Percentiles rank a stretch among this genome's conserved stretches.
Conservation (phyloP, 2,329 filamentous ascomycete species). For the Epichloe amarillans region DNA sequence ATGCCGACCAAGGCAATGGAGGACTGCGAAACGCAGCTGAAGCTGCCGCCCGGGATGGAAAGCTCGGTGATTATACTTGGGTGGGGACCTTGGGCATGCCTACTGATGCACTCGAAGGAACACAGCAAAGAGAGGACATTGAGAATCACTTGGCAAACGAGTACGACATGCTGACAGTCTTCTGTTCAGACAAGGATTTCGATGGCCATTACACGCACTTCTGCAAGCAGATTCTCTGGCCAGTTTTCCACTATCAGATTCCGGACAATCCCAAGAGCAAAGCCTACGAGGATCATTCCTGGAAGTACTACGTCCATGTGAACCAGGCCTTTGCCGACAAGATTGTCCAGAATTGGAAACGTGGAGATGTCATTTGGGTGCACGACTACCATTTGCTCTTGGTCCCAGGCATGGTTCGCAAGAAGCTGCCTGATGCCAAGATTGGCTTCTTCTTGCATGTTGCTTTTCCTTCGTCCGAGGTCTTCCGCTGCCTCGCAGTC, state of each 20-base stretch:
- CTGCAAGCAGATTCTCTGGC: conserved; percentile 96
- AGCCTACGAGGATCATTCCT: conserved; percentile 93
- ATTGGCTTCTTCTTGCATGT: conserved; percentile 95
- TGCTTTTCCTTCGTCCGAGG: conserved; percentile 89
- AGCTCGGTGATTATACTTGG: conserved; percentile 67
- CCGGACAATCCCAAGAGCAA: conserved; percentile 98
- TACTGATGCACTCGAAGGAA: conserved; percentile 67
- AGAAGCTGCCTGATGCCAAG: conserved; percentile 82
- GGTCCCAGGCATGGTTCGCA: conserved; percentile 77
- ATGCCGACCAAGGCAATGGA: conserved; percentile 82
- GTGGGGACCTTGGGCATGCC: conserved; percentile 91
- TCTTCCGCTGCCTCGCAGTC: conserved; percentile 82
- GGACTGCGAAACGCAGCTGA: conserved; percentile 81
- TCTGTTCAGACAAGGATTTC: conserved; percentile 80
- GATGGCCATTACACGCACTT: conserved; percentile 92
- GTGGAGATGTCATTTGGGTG: conserved; percentile 84
- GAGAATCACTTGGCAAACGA: conserved; percentile 69
- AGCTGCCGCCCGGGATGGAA: conserved; percentile 57
- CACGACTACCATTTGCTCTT: conserved; percentile 91
- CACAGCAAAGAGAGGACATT: conserved; percentile 68
- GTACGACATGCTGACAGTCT: conserved; percentile 72
- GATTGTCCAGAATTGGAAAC: conserved; percentile 87
- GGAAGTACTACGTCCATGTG: conserved; percentile 84
- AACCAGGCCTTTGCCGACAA: conserved; percentile 89
- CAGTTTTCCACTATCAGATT: conserved; percentile 95